Evolutionary conservation across 176 grass and related monocot species (phyloP).

Genomic region (Chrysopogon serrulatus): DNA sequence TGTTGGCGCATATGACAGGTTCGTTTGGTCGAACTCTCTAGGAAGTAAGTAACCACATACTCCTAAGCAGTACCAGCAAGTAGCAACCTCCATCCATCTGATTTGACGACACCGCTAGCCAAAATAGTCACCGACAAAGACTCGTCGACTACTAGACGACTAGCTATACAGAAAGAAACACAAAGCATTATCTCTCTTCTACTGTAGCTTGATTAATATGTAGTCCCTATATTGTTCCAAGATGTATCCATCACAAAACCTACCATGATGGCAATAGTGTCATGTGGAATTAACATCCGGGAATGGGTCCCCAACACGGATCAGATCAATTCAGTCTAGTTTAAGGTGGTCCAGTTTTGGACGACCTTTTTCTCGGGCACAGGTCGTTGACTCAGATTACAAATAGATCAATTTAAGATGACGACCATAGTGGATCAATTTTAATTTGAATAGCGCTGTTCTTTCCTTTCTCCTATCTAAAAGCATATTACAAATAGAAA

Average conservation of each 20-base stretch:
- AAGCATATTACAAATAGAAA: too few species aligned
- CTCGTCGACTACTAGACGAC: not conserved
- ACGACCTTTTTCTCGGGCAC: not conserved
- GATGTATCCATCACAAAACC: not conserved
- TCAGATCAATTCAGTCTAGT: not conserved
- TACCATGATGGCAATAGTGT: not conserved
- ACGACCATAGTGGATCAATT: too few species aligned
- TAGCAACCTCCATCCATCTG: not conserved
- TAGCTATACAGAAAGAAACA: not conserved
- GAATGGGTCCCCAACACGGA: not conserved
- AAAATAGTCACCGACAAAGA: too few species aligned
- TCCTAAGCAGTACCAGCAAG: not conserved
- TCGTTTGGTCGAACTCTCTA: constrained; percentile 20
- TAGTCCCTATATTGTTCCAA: not conserved
- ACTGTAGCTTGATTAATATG: not conserved
- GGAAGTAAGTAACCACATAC: not conserved
- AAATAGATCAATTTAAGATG: too few species aligned
- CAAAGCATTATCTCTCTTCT: not conserved
- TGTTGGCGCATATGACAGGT: not conserved
- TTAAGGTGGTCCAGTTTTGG: not conserved
- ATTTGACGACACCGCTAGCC: constrained; percentile 23
- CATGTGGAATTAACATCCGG: constrained; percentile 2
- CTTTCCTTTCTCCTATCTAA: too few species aligned
- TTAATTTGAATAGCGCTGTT: too few species aligned
- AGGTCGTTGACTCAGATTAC: too few species aligned